A percentile compares a stretch with the other conserved stretches of the same genome.
phyloP scores from a whole-genome alignment of 164 flowering plant genomes.

The Nymphaea colorata region DNA sequence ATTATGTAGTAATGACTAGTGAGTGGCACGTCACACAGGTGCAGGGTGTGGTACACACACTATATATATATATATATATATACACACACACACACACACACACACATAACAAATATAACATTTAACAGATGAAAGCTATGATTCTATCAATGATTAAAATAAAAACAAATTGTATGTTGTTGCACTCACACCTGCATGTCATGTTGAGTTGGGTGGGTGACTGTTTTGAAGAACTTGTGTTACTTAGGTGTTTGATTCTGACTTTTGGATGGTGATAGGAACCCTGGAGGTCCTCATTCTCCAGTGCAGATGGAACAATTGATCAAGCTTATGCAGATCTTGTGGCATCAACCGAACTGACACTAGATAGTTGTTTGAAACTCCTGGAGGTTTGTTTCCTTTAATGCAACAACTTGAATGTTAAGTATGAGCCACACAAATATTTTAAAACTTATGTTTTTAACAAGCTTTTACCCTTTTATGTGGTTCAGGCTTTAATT shows the following conservation, averaged over 20 bases:
- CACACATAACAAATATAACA: too few species aligned
- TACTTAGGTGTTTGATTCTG: too few species aligned
- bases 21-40: too few species aligned
- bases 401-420: background rate
- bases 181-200: background rate
- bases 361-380: slow-evolving; percentile 56
- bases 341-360: slow-evolving; percentile 47
- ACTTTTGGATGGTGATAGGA: slow-evolving; percentile 37
- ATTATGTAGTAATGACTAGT: background rate
- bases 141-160: too few species aligned
- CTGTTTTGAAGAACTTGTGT: too few species aligned
- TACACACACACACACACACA: too few species aligned
- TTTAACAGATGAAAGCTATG: too few species aligned
- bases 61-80: too few species aligned
- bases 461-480: background rate
- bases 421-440: background rate
- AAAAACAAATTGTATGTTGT: background rate
- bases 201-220: too few species aligned
- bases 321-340: slow-evolving; percentile 52
- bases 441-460: background rate
- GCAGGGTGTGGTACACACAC: too few species aligned
- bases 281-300: slow-evolving; percentile 48
- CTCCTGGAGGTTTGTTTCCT: slow-evolving; percentile 56
- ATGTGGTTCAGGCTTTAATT: slow-evolving; percentile 50
- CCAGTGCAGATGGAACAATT: slow-evolving; percentile 32